Percentiles rank a stretch among this genome's conserved stretches.
Conservation (phyloP, 2,329 filamentous ascomycete species). For the Fusarium mundagurra region DNA sequence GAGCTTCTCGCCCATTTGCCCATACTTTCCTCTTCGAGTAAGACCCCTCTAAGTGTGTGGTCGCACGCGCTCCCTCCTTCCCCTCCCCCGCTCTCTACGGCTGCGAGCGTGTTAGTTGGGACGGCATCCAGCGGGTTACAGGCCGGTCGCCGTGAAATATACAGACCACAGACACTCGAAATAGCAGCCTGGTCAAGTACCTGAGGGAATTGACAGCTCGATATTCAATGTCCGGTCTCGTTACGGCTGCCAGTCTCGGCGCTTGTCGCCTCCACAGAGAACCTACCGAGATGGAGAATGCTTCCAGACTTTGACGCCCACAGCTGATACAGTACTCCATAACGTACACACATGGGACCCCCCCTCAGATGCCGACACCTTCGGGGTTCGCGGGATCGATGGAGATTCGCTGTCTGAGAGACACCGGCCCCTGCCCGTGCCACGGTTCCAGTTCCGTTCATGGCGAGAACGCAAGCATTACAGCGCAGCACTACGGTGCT, state of each 20-base stretch:
- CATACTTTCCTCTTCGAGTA: conserved; percentile 40
- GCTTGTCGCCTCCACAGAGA: background rate
- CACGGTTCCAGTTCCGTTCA: conserved; percentile 33
- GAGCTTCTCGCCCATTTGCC: conserved; percentile 4
- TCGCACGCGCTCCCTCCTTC: conserved; percentile 17
- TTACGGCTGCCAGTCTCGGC: conserved; percentile 2
- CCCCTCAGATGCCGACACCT: conserved; percentile 37
- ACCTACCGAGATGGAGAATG: conserved; percentile 13
- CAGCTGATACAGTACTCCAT: conserved; percentile 6
- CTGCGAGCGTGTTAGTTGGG: conserved; percentile 2
- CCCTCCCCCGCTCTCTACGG: conserved; percentile 26
- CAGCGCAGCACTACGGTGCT: conserved; percentile 7
- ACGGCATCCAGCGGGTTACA: conserved; percentile 28
- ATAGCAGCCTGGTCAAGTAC: conserved; percentile 1
- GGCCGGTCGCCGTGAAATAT: conserved; percentile 19
- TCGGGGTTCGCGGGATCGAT: conserved; percentile 44
- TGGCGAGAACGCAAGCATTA: conserved; percentile 13
- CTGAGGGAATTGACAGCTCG: background rate
- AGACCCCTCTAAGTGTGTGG: conserved; percentile 27
- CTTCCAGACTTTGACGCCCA: conserved; percentile 15
- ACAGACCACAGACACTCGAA: background rate
- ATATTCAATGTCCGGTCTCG: conserved; percentile 12
- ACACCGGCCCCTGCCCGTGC: conserved; percentile 15
- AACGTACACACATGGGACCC: conserved; percentile 3
- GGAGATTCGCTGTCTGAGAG: conserved; percentile 38